Conservation (phyloP, 176 grass and related monocot genomes). For the Zizania latifolia region DNA sequence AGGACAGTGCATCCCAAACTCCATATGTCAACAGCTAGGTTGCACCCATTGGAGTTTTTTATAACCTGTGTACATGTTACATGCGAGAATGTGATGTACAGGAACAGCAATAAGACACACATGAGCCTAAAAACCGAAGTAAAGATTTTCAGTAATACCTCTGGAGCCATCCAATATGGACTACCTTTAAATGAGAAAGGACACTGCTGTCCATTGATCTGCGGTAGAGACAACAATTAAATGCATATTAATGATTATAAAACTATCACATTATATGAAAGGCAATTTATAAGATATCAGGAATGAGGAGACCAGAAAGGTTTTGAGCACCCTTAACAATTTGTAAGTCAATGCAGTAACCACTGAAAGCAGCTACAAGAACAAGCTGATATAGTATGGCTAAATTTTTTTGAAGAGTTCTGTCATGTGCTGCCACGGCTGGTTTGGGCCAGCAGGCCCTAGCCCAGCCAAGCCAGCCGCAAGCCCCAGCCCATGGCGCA, state of each 20-base stretch:
- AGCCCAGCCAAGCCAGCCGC: too few species aligned
- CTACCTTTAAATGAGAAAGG: conserved; percentile 98
- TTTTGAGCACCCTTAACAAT: background rate
- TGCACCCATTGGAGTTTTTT: conserved; percentile 95
- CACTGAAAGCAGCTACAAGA: background rate
- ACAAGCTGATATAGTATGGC: background rate
- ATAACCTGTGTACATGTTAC: conserved; percentile 61
- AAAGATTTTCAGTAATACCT: conserved; percentile 54
- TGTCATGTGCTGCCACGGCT: background rate
- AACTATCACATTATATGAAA: background rate
- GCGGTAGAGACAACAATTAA: background rate
- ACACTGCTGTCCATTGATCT: conserved; percentile 93
- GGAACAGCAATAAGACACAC: conserved; percentile 9
- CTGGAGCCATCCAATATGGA: conserved; percentile 99
- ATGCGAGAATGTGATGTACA: conserved; percentile 4
- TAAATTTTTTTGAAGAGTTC: background rate
- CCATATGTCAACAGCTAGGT: conserved; percentile 97
- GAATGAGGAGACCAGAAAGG: background rate
- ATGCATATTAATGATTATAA: background rate
- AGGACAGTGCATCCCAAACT: conserved; percentile 97
- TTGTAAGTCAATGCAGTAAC: background rate
- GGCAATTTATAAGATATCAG: background rate
- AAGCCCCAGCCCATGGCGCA: too few species aligned
- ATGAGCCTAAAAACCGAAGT: conserved; percentile 8
- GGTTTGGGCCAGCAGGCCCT: too few species aligned